Base-by-base conservation (phyloP, 1,284 basidiomycete genomes). In the Cutaneotrichosporon sp. region DNA sequence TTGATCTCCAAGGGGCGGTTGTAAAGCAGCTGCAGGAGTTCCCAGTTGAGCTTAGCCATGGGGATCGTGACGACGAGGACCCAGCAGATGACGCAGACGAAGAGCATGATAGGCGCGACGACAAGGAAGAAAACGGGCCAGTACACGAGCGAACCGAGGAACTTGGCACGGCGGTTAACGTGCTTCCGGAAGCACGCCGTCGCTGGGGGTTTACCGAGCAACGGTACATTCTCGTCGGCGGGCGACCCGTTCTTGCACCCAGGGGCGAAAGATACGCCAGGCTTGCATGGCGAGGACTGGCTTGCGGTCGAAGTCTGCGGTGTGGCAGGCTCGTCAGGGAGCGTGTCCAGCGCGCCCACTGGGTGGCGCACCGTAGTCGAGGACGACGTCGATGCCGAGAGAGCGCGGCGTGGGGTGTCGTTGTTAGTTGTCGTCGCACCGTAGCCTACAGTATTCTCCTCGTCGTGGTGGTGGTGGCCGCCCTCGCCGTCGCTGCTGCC, bases 1-100 rank as follows among this genome's bases (percentile, higher is more conserved):
- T 93, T 88, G 61, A 98, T 86, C 42, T 83, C 83, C 17, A 87
- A 84, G 0, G 96, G 92, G 58, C 87, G 85, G 52, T 80, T 77
- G 64, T 86, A 85, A 43, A 99, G 79, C 68, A 91, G 83, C 52
- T 86, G 85, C 68, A 98, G 80, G 35, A 99, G 81, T 14, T 85
- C 89, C 93, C 94, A 98, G 59, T 85, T 90, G 42, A 98, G 81
- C 74, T 89, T 94, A 31, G 93, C 96, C 96, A 98, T 99, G 7
- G 96, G 96, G 57, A 98, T 90, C 34, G 93, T 88, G 68, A 98
- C 81, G 55, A 98, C 86, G 58, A 92, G 80, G 24, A 81, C 89
- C 91, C 93, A 99, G 77, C 93, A 97, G 39, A 91, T 76, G 52
- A 89, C 69, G 70, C 91, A 93, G 29, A 90, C 88, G 55, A 86